Evolutionary conservation across 202 grass and related monocot genomes (phyloP).

Genomic region (Musa balbisiana): DNA sequence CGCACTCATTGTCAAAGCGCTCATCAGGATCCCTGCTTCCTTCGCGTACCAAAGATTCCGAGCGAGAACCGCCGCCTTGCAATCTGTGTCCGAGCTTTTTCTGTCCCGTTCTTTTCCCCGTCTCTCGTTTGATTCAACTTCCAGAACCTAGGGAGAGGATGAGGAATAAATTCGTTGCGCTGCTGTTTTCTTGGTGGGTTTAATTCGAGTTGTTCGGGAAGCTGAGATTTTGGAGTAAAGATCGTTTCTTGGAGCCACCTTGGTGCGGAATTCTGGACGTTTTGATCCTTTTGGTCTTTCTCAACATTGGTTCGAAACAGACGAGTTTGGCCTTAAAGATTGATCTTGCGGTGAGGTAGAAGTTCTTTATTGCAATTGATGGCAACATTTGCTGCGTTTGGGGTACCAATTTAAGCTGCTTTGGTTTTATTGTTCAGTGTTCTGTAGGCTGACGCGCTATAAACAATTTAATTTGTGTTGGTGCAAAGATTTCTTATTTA

Average conservation of each 20-base stretch:
- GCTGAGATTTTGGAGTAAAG: neutral
- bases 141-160: no score
- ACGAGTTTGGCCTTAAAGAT: neutral
- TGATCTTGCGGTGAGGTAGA: neutral
- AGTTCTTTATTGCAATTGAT: neutral
- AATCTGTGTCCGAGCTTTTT: neutral
- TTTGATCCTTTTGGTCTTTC: neutral
- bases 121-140: no score
- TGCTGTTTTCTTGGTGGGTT: neutral
- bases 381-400: neutral
- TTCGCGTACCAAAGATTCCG: neutral
- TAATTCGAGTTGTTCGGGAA: neutral
- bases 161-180: neutral
- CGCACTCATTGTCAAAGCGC: no score
- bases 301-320: neutral
- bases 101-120: no score
- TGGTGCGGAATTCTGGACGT: neutral
- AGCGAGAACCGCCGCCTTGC: neutral
- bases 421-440: neutral
- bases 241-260: neutral
- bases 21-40: no score
- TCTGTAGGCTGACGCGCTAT: neutral
- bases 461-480: neutral
- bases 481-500: neutral
- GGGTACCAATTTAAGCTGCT: neutral